Evolutionary conservation across 352 stramenopile genomes (phyloP), one percentile per base, ranked within the genome.

Genomic region (Globisporangium canariense): DNA sequence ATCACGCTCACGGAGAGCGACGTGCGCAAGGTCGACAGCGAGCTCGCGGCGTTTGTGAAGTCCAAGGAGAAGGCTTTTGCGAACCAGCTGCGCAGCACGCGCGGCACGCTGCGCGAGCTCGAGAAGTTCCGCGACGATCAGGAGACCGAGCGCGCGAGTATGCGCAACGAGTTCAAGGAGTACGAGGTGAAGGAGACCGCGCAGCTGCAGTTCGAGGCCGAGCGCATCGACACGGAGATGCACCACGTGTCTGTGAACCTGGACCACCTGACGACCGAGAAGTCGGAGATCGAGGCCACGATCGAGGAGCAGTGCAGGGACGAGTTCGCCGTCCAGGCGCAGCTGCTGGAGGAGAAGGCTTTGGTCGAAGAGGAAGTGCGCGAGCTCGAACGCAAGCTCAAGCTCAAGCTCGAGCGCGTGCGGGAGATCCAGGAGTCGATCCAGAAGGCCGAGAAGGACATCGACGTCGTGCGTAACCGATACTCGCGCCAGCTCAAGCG

Each of bases 401-500:
- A 79, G 51, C 64, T 81, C 7, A 90, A 89, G 61, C 68, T 74
- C 28, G 74, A 84, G 49, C 72, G 83, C 13, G 75, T 91, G 32
- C 70, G 69, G 32, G 65, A 77, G 63, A 86, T 94, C 52, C 76
- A 94, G 52, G 69, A 66, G 3, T 81, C 80, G 7, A 90, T 94
- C 38, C 74, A 90, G 51, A 84, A 74, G 45, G 86, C 86, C 0
- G 84, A 94, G 55, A 78, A 77, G 16, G 84, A 92, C 40, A 94
- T 94, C 43, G 75, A 92, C 56, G 76, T 75, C 36, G 86, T 94
- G 38, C 82, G 86, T 40, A 75, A 73, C 25, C 79, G 80, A 5
- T 94, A 91, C 65, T 86, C 82, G 54, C 83, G 84, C 6, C 84
- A 93, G 58, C 64, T 94, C 30, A 91, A 93, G 69, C 86, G 86